Base-by-base conservation (phyloP, 768 basidiomycete genomes). In the Russula ochroleuca region DNA sequence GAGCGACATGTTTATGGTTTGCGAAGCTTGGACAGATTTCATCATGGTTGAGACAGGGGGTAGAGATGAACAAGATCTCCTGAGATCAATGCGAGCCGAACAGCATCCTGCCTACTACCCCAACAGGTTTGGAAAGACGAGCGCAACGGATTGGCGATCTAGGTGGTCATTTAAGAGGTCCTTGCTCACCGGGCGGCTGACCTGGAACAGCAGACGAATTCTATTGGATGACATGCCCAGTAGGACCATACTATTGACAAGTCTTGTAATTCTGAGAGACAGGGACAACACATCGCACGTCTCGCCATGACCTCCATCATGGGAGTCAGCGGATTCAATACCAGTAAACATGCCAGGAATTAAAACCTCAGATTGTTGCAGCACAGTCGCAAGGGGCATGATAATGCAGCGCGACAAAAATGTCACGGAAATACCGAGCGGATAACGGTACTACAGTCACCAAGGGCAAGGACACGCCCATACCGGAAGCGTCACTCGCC, bases 341-440 rank as follows among this genome's bases (percentile, higher is more conserved):
- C n/a, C n/a, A n/a, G n/a, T 40, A 59, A 17, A 58, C 23, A 19
- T 28, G 19, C 13, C 19, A 59, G 21, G 25, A 28, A 33, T 25
- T 13, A 33, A 50, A 52, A 33, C 40, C 9, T 33, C 38, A 40
- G 11, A 40, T 31, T 9, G 33, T n/a, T 8, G 41, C 51, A 25
- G 47, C 25, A 25, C 31, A 41, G 48, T 35, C 41, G 40, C 61
- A 50, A 15, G 6, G 11, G 8, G 48, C n/a, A 33, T 35, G 8
- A 31, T 56, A 21, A 51, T 31, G 43, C 75, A 85, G 85, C 0
- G 75, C 60, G 43, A 71, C 68, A 23, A 80, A 75, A 35, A 82
- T 78, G 3, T 17, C 40, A 38, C 41, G 13, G 54, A 40, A 57
- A 59, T 11, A 19, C 45, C 38, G n/a, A 41, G 25, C 45, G 54